Base-by-base conservation (phyloP, 371 early-diverging fungal genomes). In the Nosema bombycis region DNA sequence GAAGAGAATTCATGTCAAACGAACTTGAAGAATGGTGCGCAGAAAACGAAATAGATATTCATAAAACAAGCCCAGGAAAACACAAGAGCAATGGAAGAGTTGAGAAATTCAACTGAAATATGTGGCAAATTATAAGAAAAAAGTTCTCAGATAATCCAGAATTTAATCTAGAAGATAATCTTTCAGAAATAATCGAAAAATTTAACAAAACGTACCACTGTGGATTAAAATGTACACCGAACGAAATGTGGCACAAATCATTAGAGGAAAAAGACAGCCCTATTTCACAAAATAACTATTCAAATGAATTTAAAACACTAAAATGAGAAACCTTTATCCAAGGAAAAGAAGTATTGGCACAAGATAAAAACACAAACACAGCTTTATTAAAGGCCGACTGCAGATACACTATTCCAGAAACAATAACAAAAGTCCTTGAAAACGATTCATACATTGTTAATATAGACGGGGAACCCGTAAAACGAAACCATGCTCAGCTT, bases 21-120 rank as follows among this genome's bases (percentile, higher is more conserved):
- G 62, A 62, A 21, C 29, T 62, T 21, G 29, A 4, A 10, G 29
- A 29, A 4, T 28, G 12, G 37, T 62, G 32, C 28, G 54, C 18
- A 30, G 46, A 64, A 18, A 64, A 38, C 14, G 46, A 54, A 3
- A 65, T 74, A 23, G 32, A 6, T 32, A 10, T 29, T 12, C 14
- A 63, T 29, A 65, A 4, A 24, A 54, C 21, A 15, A 26, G 34
- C 26, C 21, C 54, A 62, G 64, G 61, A 10, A n/a, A 28, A 36
- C 75, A 74, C 36, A 30, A 18, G 29, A 64, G 65, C 24, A 62
- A 64, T 62, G 65, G 75, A 30, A 12, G 75, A 46, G 46, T 74
- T 4, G 75, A 74, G 33, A 64, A 65, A 65, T 6, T 74, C 15
- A 74, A 34, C 23, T 15, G 65, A 33, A 32, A 3, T 23, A 26